Evolutionary conservation across 192 early-diverging fungal genomes (phyloP), one percentile per base, ranked within the genome.

Genomic region (Backusella mclennaniae): DNA sequence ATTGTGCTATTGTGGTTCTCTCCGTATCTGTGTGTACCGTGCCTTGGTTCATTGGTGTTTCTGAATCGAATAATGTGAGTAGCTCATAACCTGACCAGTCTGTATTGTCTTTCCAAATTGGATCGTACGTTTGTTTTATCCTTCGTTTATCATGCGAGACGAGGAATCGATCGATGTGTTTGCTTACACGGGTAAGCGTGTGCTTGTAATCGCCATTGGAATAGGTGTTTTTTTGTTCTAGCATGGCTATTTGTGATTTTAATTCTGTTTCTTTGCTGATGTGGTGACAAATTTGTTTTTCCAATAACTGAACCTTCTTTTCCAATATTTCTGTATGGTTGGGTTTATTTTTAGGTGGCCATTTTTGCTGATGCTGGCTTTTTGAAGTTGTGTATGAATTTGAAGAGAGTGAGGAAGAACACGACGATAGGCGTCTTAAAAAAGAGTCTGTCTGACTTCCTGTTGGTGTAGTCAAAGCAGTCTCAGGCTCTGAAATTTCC

Each of bases 71-170:
- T 6, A 71, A 17, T 19, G 14, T 4, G 12, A 17, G 39, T 15
- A 71, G 9, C 39, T 71, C 70, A 44, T 23, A 14, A 33, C 70
- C 70, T 46, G 41, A 26, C 70, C 70, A 71, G 39, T 49, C 44
- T 17, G 35, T 35, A 9, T n/a, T 15, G 4, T 49, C 41, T 19
- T 42, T 46, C 70, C 70, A 71, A 33, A 71, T 39, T 1, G 70
- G 26, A 69, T 23, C 15, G 1, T 69, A 21, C 11, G 21, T 12
- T 35, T 67, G 31, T 26, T n/a, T 35, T 12, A 35, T 67, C 7
- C 1, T 69, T 11, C 35, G 35, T 21, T 69, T 38, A 23, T 69
- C 68, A 12, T 69, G n/a, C 19, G 33, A 41, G 11, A 69, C 68
- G 12, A 69, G 38, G 41, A 38, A 69, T 21, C 36, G 68, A 69